Conservation (phyloP, 2,329 filamentous ascomycete species). For the Stachybotrys echinatus region DNA sequence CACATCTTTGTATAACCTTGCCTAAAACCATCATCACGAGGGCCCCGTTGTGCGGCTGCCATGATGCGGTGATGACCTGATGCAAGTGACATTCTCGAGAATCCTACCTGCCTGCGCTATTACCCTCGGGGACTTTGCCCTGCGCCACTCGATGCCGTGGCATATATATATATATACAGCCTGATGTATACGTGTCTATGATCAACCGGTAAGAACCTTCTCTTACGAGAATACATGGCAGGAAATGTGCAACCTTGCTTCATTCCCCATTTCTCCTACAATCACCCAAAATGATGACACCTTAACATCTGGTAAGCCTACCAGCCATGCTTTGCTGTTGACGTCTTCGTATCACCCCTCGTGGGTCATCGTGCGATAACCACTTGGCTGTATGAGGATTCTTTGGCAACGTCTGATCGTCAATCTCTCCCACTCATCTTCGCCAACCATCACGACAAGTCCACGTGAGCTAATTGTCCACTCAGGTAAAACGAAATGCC, state of each 20-base stretch:
- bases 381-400: conserved; percentile 16
- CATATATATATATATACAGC: no score
- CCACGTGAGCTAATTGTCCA: background rate
- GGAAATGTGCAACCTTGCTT: background rate
- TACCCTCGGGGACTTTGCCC: no score
- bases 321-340: conserved; percentile 20
- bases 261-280: background rate
- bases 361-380: conserved; percentile 10
- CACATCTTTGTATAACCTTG: conserved; percentile 47
- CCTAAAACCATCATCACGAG: conserved; percentile 66
- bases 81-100: conserved; percentile 48
- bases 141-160: no score
- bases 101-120: background rate
- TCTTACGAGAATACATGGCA: background rate
- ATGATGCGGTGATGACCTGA: conserved; percentile 67
- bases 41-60: conserved; percentile 58
- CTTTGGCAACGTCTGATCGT: conserved; percentile 18
- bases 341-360: background rate
- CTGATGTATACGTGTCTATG: no score
- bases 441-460: background rate
- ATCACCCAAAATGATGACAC: conserved; percentile 23
- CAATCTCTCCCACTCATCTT: background rate
- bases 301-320: conserved; percentile 39
- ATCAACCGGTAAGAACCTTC: no score
- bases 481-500: background rate